Percentiles rank a stretch among this genome's conserved stretches.
Conservation (phyloP, 2,329 filamentous ascomycete species). For the Cercospora brassicicola region DNA sequence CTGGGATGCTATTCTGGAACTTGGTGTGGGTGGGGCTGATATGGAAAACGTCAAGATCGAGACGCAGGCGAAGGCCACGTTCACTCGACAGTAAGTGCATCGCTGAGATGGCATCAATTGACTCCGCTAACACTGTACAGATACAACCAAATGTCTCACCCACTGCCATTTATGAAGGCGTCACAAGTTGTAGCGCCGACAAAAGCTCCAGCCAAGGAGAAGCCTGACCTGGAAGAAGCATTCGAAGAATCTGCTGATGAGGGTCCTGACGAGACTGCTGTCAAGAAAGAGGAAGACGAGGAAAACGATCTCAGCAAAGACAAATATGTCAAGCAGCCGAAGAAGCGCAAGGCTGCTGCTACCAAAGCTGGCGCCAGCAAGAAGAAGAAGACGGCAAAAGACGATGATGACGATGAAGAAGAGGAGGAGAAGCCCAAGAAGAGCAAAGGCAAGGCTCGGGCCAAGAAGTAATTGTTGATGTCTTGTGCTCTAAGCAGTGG, state of each 20-base stretch:
- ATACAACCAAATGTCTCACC: constrained; percentile 83
- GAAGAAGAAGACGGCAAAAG: constrained; percentile 71
- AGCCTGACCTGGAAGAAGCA: constrained; percentile 92
- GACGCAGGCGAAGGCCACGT: constrained; percentile 79
- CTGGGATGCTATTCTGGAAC: constrained; percentile 86
- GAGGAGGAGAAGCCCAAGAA: constrained; percentile 41
- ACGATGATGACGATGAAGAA: constrained; percentile 45
- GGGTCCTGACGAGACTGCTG: constrained; percentile 45
- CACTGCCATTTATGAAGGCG: constrained; percentile 94
- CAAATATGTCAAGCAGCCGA: constrained; percentile 93
- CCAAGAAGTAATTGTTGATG: constrained; percentile 24
- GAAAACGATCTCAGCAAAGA: constrained; percentile 88
- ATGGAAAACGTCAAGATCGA: constrained; percentile 76
- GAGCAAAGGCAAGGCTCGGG: constrained; percentile 45
- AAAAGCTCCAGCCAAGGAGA: constrained; percentile 68
- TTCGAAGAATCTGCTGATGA: constrained; percentile 83
- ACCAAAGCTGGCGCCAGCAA: constrained; percentile 51
- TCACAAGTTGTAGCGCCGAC: constrained; percentile 72
- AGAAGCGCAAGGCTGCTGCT: constrained; percentile 61
- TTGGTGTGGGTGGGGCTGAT: constrained; percentile 82
- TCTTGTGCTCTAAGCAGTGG: neutral
- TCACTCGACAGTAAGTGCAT: constrained; percentile 77
- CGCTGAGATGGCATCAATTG: neutral
- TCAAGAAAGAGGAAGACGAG: constrained; percentile 55
- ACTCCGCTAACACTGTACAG: constrained; percentile 48